Evolutionary conservation across 2,329 filamentous ascomycete species (phyloP).

Genomic region (Exophiala calicioides): DNA sequence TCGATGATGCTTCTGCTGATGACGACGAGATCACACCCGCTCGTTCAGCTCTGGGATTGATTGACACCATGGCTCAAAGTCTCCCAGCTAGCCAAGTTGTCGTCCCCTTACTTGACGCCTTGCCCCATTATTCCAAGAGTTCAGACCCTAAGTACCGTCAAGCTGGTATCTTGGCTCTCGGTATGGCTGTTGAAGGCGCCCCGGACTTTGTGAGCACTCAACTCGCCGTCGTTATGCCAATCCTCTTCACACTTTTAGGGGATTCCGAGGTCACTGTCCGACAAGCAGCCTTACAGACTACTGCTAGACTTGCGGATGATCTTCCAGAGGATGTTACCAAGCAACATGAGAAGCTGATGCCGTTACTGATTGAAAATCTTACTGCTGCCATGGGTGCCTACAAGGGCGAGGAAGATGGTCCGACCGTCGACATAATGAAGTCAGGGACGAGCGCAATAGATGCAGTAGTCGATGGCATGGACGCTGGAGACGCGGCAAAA

Average conservation of each 20-base stretch:
- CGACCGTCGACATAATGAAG: conserved; percentile 82
- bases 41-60: conserved; percentile 77
- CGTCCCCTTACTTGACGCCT: conserved; percentile 83
- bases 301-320: conserved; percentile 89
- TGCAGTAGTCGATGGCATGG: conserved; percentile 81
- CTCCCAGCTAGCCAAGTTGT: conserved; percentile 92
- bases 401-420: conserved; percentile 66
- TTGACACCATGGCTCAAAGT: conserved; percentile 85
- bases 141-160: conserved; percentile 76
- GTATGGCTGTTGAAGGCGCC: conserved; percentile 92
- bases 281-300: conserved; percentile 80
- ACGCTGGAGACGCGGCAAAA: conserved; percentile 74
- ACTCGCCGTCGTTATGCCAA: conserved; percentile 79
- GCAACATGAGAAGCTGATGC: conserved; percentile 81
- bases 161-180: conserved; percentile 86
- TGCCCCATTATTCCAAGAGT: conserved; percentile 77
- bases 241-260: conserved; percentile 77
- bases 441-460: conserved; percentile 89
- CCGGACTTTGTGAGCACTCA: conserved; percentile 97
- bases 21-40: conserved; percentile 86
- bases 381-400: conserved; percentile 73
- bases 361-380: conserved; percentile 82
- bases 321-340: conserved; percentile 85
- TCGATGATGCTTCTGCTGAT: conserved; percentile 62
- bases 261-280: conserved; percentile 83